These are phyloP conservation scores for Fusarium nygamai DNA, from an alignment of 2,329 filamentous ascomycete species.

Conservation along the genomic window DNA sequence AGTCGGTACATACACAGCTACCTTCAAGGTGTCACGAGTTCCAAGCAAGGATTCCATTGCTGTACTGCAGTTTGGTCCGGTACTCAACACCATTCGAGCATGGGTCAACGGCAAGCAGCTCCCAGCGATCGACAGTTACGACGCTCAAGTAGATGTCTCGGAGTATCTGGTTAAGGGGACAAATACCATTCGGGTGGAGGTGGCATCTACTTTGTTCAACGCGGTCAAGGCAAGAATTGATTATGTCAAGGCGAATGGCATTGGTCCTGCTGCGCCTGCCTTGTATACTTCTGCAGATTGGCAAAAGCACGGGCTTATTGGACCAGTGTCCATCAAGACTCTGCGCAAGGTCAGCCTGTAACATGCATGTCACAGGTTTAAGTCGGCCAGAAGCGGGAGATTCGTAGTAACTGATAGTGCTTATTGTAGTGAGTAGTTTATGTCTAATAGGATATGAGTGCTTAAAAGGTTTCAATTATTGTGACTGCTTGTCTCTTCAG, in stretches of 20 bases:
- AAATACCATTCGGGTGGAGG: rapidly evolving
- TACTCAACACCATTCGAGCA: not conserved
- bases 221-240: not conserved
- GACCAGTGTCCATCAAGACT: not conserved
- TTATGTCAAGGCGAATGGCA: not conserved
- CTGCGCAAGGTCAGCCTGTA: not conserved
- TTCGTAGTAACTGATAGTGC: not conserved
- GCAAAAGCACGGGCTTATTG: not conserved
- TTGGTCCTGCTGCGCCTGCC: not conserved
- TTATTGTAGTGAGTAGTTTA: not conserved
- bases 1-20: not conserved
- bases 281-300: not conserved
- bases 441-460: not conserved
- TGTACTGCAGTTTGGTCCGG: not conserved
- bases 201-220: not conserved
- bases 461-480: rapidly evolving
- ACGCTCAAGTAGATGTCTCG: not conserved
- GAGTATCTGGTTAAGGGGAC: not conserved
- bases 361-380: rapidly evolving
- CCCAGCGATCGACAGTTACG: not conserved
- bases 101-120: not conserved
- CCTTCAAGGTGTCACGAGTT: not conserved
- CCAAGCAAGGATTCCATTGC: not conserved
- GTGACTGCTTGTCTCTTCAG: not conserved
- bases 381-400: rapidly evolving